Base-by-base conservation (phyloP, 83 land plant genomes). In the Thuja plicata region DNA sequence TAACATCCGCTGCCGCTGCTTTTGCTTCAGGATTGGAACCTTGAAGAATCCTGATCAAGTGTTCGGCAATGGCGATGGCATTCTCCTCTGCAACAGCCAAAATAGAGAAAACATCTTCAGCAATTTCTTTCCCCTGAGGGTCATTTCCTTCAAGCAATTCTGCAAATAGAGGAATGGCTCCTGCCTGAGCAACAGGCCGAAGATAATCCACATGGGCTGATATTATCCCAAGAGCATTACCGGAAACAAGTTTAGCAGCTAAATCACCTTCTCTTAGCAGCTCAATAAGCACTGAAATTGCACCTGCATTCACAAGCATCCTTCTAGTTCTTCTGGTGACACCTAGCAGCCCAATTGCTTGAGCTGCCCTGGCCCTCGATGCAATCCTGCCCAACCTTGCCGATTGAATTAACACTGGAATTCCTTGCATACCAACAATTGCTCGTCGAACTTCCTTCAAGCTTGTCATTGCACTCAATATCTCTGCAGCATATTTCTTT, bases 51-150 rank as follows among this genome's bases (percentile, higher is more conserved):
- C 89, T 89, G 43, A 93, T 91, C 85, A 93, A 88, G 87, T 93
- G 92, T 35, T 89, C 94, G 34, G 86, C 88, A 73, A 93, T 93
- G 16, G 83, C 32, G 30, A 89, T 52, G 12, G 94, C 94, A 89
- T 93, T 93, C 40, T 80, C 94, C 71, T 93, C 94, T 38, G 91
- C 87, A 70, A 91, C 94, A 77, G 94, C 94, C 73, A 93, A 88
- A 30, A 93, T 82, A 84, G 90, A 93, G 73, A 93, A 91, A 30
- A 88, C 94, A 93, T 93, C 94, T 77, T 93, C 94, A 41, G 91
- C 91, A 62, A 93, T 89, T 57, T 93, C 94, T 82, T 89, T 91
- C 12, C 94, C 94, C 34, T 78, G 86, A 16, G 92, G 76, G 19
- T 93, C 89, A 54, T 8, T 57, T 66, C 91, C 94, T 82, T 91